phyloP scores from a whole-genome alignment of 2,329 filamentous ascomycete genomes.

The Hypoxylon sp. region DNA sequence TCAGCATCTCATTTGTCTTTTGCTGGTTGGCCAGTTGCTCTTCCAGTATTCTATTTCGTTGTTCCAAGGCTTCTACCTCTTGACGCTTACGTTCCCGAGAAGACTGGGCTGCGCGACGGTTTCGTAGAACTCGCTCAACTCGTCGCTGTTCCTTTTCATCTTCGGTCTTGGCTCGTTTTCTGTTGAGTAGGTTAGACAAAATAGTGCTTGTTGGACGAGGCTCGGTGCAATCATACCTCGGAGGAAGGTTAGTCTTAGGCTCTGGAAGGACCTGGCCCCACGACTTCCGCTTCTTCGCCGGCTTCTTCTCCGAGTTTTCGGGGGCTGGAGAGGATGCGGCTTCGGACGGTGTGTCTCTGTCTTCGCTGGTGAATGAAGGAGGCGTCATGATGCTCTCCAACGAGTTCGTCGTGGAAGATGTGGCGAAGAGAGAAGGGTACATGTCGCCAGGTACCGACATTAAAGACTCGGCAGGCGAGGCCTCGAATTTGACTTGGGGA shows the following conservation, averaged over 20 bases:
- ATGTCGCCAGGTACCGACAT: constrained; percentile 63
- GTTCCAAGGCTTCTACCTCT: constrained; percentile 87
- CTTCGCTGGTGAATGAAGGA: constrained; percentile 52
- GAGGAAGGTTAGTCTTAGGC: constrained; percentile 95
- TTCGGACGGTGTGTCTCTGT: constrained; percentile 36
- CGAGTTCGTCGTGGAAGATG: constrained; percentile 57
- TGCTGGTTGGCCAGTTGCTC: constrained; percentile 70
- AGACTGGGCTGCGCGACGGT: constrained; percentile 95
- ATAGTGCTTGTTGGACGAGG: constrained; percentile 40
- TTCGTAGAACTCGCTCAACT: constrained; percentile 95
- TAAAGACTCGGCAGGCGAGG: constrained; percentile 66
- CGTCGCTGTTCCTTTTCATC: constrained; percentile 99
- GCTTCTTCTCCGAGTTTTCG: constrained; percentile 69
- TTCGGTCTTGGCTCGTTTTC: constrained; percentile 97
- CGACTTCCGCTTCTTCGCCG: constrained; percentile 93
- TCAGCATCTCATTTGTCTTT: constrained; percentile 61
- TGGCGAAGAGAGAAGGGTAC: constrained; percentile 62
- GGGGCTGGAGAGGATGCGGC: constrained; percentile 41
- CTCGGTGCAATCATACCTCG: constrained; percentile 69
- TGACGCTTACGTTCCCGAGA: constrained; percentile 91
- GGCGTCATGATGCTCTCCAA: constrained; percentile 63
- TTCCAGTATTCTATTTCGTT: constrained; percentile 78
- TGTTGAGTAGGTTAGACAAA: constrained; percentile 50
- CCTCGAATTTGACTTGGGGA: constrained; percentile 64
- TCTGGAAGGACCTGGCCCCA: constrained; percentile 98